Base-by-base conservation (phyloP, 805 yeast species). In the Jamesozyma lodderae region DNA sequence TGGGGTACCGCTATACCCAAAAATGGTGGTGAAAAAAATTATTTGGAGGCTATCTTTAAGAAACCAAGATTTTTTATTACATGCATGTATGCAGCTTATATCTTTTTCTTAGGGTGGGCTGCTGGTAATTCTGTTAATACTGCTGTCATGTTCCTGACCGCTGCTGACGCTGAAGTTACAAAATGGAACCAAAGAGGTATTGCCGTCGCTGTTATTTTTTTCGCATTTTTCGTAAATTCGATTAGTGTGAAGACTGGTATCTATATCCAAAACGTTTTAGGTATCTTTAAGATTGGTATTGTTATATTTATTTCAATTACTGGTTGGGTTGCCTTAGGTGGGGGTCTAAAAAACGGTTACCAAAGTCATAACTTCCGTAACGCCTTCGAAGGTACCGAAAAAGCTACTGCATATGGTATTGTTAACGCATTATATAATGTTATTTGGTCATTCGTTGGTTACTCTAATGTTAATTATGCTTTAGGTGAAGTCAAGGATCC, bases 21-120 rank as follows among this genome's bases (percentile, higher is more conserved):
- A 62, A 82, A 83, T 52, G 94, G 94, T 47, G 95, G 92, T 48
- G 94, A 84, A 54, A 82, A 81, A 61, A 81, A 81, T 52, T 84
- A 84, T 55, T 62, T 84, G 49, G 92, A 83, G 56, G 79, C 71
- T 48, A 73, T 81, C 35, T 84, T 69, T 63, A 68, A 67, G 35
- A 75, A 72, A 48, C 94, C 94, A 30, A 71, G 66, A 55, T 81
- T 79, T 53, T 66, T 84, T 42, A 70, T 79, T 33, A 77, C 83
- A 20, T 74, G 72, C 15, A 67, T 74, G 65, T 77, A 73, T 45
- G 87, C 85, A 0, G 66, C 87, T 2, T 80, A 81, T 52, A 77
- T 78, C 14, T 77, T 84, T 52, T 70, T 81, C 51, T 65, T 84
- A 35, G 92, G 92, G 26, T 84, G 88, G 85, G 88, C 94, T 17